These are phyloP conservation scores for Dillenia suffruticosa DNA, from an alignment of 164 flowering plant genomes.

Conservation along the genomic window DNA sequence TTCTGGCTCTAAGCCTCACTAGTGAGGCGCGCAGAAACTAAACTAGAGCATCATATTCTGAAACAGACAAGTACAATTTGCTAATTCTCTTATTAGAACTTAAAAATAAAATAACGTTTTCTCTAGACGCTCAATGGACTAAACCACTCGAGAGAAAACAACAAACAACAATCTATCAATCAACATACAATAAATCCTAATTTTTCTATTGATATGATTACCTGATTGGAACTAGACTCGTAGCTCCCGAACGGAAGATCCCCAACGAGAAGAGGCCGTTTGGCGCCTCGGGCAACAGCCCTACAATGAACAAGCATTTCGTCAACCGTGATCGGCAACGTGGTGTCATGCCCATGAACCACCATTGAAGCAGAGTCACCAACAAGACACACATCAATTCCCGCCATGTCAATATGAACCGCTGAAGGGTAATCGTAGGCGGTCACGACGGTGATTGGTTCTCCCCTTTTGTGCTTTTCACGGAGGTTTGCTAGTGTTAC, in stretches of 20 bases:
- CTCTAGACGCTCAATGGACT: not conserved
- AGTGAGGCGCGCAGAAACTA: too few relatives aligned
- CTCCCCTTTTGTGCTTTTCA: constrained; percentile 54
- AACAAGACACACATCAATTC: constrained; percentile 82
- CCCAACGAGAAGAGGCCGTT: constrained; percentile 71
- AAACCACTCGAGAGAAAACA: not conserved
- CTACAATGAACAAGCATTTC: constrained; percentile 98
- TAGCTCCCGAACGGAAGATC: constrained; percentile 90
- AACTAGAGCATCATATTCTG: too few relatives aligned
- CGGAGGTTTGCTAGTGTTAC: constrained; percentile 60
- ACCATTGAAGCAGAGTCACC: constrained; percentile 98
- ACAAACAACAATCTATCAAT: constrained; percentile 4
- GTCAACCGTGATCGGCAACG: constrained; percentile 74
- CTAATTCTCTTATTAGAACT: too few relatives aligned
- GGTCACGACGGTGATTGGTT: constrained; percentile 81
- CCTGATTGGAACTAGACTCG: constrained; percentile 75
- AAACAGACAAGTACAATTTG: too few relatives aligned
- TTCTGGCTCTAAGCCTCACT: too few relatives aligned
- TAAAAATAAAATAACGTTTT: too few relatives aligned
- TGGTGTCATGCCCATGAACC: constrained; percentile 94
- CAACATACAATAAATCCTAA: not conserved
- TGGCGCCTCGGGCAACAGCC: constrained; percentile 91
- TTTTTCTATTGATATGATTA: constrained; percentile 2
- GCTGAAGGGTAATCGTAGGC: constrained; percentile 97
- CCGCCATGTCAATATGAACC: constrained; percentile 78